A percentile compares a stretch with the other conserved stretches of the same genome.
Conservation (phyloP, 2,329 filamentous ascomycete species). For the Neoascochyta sp. region DNA sequence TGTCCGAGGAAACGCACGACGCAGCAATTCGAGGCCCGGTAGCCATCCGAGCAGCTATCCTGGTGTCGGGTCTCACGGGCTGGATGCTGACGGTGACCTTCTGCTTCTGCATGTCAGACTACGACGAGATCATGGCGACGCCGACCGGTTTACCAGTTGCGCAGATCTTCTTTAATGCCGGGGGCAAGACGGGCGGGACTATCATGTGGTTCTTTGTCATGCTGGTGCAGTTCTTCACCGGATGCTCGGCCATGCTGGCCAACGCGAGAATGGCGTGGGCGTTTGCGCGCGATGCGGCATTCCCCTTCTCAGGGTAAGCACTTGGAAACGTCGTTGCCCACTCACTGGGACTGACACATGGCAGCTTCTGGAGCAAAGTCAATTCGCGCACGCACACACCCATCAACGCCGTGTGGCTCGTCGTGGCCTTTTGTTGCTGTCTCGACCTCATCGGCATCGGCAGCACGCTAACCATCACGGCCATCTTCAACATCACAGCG, state of each 20-base stretch:
- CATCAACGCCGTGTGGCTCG: slow-evolving; percentile 61
- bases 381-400: slow-evolving; percentile 56
- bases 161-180: slow-evolving; percentile 57
- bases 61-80: slow-evolving; percentile 58
- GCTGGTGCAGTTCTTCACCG: slow-evolving; percentile 63
- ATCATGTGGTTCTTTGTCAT: slow-evolving; percentile 61
- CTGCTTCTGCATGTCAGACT: slow-evolving; percentile 60
- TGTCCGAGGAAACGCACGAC: slow-evolving; percentile 65
- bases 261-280: slow-evolving; percentile 62
- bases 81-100: slow-evolving; percentile 62
- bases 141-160: slow-evolving; percentile 61
- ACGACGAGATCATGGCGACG: slow-evolving; percentile 53
- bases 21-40: slow-evolving; percentile 58
- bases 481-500: slow-evolving; percentile 48
- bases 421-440: slow-evolving; percentile 55
- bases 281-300: slow-evolving; percentile 57
- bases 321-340: slow-evolving; percentile 6
- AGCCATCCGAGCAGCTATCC: slow-evolving; percentile 57
- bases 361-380: slow-evolving; percentile 51
- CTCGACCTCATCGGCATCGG: slow-evolving; percentile 54
- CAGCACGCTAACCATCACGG: slow-evolving; percentile 48
- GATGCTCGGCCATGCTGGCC: slow-evolving; percentile 61
- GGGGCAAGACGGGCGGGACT: slow-evolving; percentile 54
- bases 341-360: slow-evolving; percentile 13
- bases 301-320: slow-evolving; percentile 60